Conservation (phyloP, 768 basidiomycete species). For the Lentinula boryana region DNA sequence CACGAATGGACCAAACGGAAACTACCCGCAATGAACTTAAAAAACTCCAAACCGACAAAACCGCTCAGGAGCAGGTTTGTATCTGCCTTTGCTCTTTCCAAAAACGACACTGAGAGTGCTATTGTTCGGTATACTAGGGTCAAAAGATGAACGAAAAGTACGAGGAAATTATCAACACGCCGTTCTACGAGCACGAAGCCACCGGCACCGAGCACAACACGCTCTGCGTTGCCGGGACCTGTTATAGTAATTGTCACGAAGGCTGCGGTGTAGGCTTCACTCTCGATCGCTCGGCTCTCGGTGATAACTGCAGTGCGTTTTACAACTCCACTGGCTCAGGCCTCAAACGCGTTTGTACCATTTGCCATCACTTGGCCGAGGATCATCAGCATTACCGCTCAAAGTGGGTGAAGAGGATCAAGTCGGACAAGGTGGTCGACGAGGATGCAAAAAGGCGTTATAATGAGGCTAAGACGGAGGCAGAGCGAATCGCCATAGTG, state of each 20-base stretch:
- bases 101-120: not conserved
- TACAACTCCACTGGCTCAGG: not conserved
- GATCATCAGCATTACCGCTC: slow-evolving; percentile 12
- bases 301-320: slow-evolving; percentile 6
- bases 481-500: not conserved
- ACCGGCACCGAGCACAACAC: slow-evolving; percentile 5
- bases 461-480: slow-evolving; percentile 7
- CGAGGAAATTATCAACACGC: slow-evolving; percentile 5
- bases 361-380: slow-evolving; percentile 8
- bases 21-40: not conserved
- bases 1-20: not conserved
- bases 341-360: not conserved
- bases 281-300: slow-evolving; percentile 5
- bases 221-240: slow-evolving; percentile 8
- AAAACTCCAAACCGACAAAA: not conserved
- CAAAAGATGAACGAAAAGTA: slow-evolving; percentile 6
- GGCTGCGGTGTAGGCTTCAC: slow-evolving; percentile 8
- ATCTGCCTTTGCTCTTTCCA: not conserved
- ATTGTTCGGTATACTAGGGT: not conserved
- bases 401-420: slow-evolving; percentile 9
- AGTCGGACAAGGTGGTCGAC: slow-evolving; percentile 9
- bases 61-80: not conserved
- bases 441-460: slow-evolving; percentile 11
- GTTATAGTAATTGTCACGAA: slow-evolving; percentile 12
- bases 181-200: slow-evolving; percentile 5